phyloP scores from a whole-genome alignment of 768 basidiomycete species.

The Tulasnella sp. region DNA sequence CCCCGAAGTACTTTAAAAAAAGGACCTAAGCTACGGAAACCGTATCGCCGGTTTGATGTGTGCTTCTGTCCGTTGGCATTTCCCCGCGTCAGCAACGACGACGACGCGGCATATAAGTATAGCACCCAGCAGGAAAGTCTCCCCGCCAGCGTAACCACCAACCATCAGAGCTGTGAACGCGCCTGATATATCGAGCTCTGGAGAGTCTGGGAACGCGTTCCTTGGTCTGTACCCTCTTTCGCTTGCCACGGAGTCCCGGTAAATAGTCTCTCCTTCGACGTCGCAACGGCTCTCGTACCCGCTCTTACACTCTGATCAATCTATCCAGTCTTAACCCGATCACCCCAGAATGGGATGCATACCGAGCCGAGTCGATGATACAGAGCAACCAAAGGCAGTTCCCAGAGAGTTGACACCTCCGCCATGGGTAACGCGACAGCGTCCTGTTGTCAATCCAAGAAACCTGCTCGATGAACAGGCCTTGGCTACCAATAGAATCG shows the following conservation, averaged over 20 bases:
- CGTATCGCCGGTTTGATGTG: neutral
- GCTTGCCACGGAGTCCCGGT: neutral
- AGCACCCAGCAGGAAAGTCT: neutral
- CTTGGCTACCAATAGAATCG: neutral
- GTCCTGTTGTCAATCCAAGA: neutral
- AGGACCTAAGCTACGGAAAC: neutral
- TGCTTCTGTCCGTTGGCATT: neutral
- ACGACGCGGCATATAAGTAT: neutral
- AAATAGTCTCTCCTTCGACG: neutral
- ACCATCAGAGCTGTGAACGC: neutral
- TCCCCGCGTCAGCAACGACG: neutral
- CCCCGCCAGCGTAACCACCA: neutral
- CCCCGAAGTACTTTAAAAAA: neutral
- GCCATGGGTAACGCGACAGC: slow-evolving; percentile 21
- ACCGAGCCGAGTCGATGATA: slow-evolving; percentile 7
- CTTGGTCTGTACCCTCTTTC: neutral
- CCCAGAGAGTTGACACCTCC: neutral
- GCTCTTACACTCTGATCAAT: neutral
- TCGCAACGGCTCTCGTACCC: neutral
- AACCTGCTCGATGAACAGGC: neutral
- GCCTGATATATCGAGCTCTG: neutral
- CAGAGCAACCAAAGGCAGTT: neutral
- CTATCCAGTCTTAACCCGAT: neutral
- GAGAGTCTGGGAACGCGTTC: neutral
- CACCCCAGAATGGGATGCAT: slow-evolving; percentile 16